Evolutionary conservation across 208 protist species (phyloP).

Genomic region (Trypanosoma mega): DNA sequence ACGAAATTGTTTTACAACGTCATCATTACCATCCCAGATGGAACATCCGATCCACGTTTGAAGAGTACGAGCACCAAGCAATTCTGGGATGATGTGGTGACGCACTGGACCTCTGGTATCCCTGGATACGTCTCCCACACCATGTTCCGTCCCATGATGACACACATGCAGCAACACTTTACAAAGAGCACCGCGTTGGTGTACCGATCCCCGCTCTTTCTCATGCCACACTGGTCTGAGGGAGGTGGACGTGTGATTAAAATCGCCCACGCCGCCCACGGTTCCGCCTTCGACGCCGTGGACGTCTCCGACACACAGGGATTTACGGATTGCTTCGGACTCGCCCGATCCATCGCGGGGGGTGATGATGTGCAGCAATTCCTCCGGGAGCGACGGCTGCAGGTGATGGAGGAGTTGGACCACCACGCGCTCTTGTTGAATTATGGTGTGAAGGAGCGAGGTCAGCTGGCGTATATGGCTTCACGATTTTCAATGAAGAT

Average conservation of each 20-base stretch:
- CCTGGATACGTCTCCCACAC: constrained; percentile 91
- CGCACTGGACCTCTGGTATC: constrained; percentile 87
- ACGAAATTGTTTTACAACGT: constrained; percentile 93
- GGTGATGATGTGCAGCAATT: constrained; percentile 75
- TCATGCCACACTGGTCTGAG: constrained; percentile 90
- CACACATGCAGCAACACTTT: constrained; percentile 90
- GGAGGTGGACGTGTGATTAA: constrained; percentile 85
- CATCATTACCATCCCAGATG: constrained; percentile 83
- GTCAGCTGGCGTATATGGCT: constrained; percentile 85
- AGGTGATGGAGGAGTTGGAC: constrained; percentile 90
- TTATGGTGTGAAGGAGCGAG: constrained; percentile 83
- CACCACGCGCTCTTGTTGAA: constrained; percentile 73
- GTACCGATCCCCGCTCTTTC: constrained; percentile 82
- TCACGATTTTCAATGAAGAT: constrained; percentile 92
- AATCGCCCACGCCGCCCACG: constrained; percentile 84
- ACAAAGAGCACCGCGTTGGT: constrained; percentile 75
- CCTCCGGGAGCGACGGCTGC: constrained; percentile 74
- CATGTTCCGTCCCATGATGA: constrained; percentile 91
- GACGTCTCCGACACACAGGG: constrained; percentile 88
- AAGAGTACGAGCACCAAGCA: constrained; percentile 86
- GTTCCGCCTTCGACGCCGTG: constrained; percentile 83
- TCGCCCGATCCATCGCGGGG: constrained; percentile 72
- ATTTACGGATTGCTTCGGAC: constrained; percentile 90
- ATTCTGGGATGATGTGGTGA: constrained; percentile 90
- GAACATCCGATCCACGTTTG: constrained; percentile 72